These are phyloP conservation scores for Trypanosoma melophagium DNA, from an alignment of 208 protist genomes.

Conservation along the genomic window DNA sequence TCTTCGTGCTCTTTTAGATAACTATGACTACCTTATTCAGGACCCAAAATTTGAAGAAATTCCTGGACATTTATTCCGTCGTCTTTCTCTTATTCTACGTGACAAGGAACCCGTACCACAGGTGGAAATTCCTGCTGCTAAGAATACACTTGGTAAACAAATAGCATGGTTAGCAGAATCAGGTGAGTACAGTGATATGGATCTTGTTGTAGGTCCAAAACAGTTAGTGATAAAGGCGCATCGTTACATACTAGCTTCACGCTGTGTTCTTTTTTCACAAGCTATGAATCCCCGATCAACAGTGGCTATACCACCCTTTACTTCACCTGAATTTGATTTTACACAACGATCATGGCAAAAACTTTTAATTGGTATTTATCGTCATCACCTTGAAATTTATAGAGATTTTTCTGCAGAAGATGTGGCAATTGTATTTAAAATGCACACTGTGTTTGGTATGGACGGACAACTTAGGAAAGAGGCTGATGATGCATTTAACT, in stretches of 20 bases:
- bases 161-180: constrained; percentile 77
- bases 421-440: constrained; percentile 84
- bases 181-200: constrained; percentile 85
- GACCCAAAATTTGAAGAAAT: constrained; percentile 89
- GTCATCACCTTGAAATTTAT: constrained; percentile 64
- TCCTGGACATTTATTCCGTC: constrained; percentile 85
- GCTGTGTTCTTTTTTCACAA: constrained; percentile 77
- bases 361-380: constrained; percentile 70
- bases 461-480: constrained; percentile 86
- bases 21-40: constrained; percentile 86
- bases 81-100: constrained; percentile 81
- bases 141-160: constrained; percentile 78
- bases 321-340: constrained; percentile 77
- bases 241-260: constrained; percentile 83
- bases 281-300: constrained; percentile 51
- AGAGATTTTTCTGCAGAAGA: constrained; percentile 82
- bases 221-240: constrained; percentile 70
- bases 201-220: constrained; percentile 75
- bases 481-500: constrained; percentile 71
- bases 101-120: constrained; percentile 67
- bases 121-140: constrained; percentile 59
- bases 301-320: constrained; percentile 51
- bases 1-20: constrained; percentile 74
- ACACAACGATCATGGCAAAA: constrained; percentile 83
- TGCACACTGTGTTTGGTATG: constrained; percentile 75